Percentiles rank a stretch among this genome's conserved stretches.
These are phyloP conservation scores for Globisporangium iwayamae DNA, from an alignment of 352 stramenopile species.

Conservation along the genomic window DNA sequence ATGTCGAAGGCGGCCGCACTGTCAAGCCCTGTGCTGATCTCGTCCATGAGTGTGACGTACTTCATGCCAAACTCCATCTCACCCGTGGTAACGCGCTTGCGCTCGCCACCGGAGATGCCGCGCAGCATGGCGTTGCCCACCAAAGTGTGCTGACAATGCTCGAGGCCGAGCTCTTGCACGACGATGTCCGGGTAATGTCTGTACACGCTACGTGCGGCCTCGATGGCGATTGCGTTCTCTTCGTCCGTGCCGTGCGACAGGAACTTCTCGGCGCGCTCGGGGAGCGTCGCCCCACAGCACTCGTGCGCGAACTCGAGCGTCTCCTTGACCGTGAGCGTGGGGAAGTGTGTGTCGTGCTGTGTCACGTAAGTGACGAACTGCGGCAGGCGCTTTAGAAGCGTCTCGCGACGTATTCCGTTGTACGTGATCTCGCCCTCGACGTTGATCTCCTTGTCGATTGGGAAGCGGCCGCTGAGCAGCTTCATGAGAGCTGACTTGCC, in stretches of 20 bases:
- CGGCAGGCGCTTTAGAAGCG: slow-evolving; percentile 34
- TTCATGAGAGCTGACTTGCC: slow-evolving; percentile 62
- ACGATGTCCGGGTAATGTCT: slow-evolving; percentile 58
- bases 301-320: slow-evolving; percentile 55
- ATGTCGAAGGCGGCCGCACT: slow-evolving; percentile 56
- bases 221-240: slow-evolving; percentile 42
- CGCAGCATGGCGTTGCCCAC: slow-evolving; percentile 53
- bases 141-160: slow-evolving; percentile 53
- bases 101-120: slow-evolving; percentile 60
- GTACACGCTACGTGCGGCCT: slow-evolving; percentile 31
- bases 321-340: slow-evolving; percentile 45
- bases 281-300: slow-evolving; percentile 43
- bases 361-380: slow-evolving; percentile 52
- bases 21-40: slow-evolving; percentile 66
- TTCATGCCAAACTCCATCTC: slow-evolving; percentile 80
- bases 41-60: slow-evolving; percentile 76
- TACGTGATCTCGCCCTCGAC: slow-evolving; percentile 48
- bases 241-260: slow-evolving; percentile 34
- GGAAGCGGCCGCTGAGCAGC: slow-evolving; percentile 49
- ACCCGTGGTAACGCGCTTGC: slow-evolving; percentile 61
- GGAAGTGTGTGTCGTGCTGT: slow-evolving; percentile 45
- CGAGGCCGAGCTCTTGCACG: slow-evolving; percentile 43
- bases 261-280: slow-evolving; percentile 23
- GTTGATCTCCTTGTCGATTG: slow-evolving; percentile 33
- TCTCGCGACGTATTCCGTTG: slow-evolving; percentile 34